phyloP scores from a whole-genome alignment of 768 basidiomycete genomes.

The Mycena capillaripes region DNA sequence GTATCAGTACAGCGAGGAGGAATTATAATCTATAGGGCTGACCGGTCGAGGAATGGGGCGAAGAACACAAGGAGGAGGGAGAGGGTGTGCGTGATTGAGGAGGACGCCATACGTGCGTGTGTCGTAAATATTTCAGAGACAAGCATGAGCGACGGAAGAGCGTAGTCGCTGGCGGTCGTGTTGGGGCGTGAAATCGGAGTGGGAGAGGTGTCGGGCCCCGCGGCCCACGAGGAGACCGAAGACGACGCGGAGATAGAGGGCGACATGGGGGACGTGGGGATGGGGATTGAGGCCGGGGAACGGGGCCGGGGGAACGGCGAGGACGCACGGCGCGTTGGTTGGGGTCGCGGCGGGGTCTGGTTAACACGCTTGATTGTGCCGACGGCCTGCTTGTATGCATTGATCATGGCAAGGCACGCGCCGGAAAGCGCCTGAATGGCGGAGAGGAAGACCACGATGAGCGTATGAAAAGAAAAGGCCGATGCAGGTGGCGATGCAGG shows the following conservation, averaged over 20 bases:
- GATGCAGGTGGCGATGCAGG: conserved; percentile 44
- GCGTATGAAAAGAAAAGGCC: conserved; percentile 55
- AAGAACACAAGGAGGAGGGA: conserved; percentile 63
- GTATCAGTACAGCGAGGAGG: neutral
- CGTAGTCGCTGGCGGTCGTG: conserved; percentile 49
- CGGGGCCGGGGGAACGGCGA: conserved; percentile 34
- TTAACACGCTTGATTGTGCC: conserved; percentile 78
- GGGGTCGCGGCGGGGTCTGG: conserved; percentile 45
- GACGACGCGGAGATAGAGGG: conserved; percentile 35
- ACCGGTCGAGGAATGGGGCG: conserved; percentile 74
- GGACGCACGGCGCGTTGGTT: conserved; percentile 12
- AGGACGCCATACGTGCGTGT: conserved; percentile 62
- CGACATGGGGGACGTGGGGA: conserved; percentile 17
- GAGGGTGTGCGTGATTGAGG: conserved; percentile 59
- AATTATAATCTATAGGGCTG: conserved; percentile 24
- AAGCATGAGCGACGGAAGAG: conserved; percentile 59
- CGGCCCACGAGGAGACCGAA: conserved; percentile 29
- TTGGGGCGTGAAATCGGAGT: conserved; percentile 14
- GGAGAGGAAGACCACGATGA: conserved; percentile 81
- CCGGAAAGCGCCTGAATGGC: conserved; percentile 81
- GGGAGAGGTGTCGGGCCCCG: conserved; percentile 32
- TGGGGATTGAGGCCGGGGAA: conserved; percentile 20
- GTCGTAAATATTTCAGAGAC: conserved; percentile 64
- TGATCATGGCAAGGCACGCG: conserved; percentile 74
- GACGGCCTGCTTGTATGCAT: conserved; percentile 75